Base-by-base conservation (phyloP, 768 basidiomycete genomes). In the Boletus bicolor region DNA sequence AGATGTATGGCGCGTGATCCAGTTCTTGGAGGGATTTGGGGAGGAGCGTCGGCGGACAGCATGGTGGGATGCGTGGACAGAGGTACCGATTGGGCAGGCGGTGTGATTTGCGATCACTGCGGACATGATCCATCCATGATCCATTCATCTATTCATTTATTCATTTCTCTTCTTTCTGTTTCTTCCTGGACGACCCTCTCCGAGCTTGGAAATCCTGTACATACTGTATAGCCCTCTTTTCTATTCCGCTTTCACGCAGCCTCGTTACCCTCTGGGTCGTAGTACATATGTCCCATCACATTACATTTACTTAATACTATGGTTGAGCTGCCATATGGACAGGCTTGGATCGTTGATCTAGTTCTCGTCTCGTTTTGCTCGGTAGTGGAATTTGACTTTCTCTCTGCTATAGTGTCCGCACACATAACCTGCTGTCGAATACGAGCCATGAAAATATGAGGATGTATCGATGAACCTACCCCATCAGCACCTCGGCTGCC, bases 1-100 rank as follows among this genome's bases (percentile, higher is more conserved):
- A 43, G 91, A 93, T 65, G 82, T 84, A 1, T 85, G 83, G 80
- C 77, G 74, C 45, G 76, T 85, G 12, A 64, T 84, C 9, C 72
- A 73, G 51, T 80, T 85, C 48, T 78, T 79, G 38, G 64, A 73
- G 8, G 72, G 74, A 11, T 75, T 86, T 5, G 79, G 75, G 4
- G 68, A 74, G 5, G 73, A 75, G 44, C 63, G 60, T n/a, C 59
- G 70, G 36, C 64, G 80, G 26, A 63, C 58, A 49, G 60, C 59
- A 0, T 68, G 79, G 45, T 81, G 79, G 79, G 72, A 79, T 4
- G 60, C 63, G 4, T 79, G 73, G 72, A 52, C 60, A n/a, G 60
- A 70, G 42, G 64, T 55, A 1, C 67, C 62, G 42, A 66, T 72
- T 45, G 75, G 75, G 14, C 70, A 68, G 43, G 75, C 76, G 7